Evolutionary conservation across 148 eudicot genomes (phyloP).

Genomic region (Rhododendron kiyosumense): DNA sequence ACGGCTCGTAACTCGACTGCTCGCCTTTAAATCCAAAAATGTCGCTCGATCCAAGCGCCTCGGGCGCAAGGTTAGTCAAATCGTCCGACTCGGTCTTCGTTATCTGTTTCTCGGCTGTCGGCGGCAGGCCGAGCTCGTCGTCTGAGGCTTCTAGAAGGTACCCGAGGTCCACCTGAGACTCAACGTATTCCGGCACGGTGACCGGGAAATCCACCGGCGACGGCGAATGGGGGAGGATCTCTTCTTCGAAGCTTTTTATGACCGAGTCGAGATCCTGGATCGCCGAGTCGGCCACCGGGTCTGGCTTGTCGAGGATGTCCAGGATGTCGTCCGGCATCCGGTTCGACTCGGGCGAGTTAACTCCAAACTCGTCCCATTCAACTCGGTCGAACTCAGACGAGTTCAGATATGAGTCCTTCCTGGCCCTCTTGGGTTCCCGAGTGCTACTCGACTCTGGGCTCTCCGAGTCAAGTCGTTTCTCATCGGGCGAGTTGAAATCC

Average conservation of each 20-base stretch:
- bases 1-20: slow-evolving; percentile 14
- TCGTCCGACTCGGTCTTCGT: neutral
- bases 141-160: slow-evolving; percentile 46
- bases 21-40: slow-evolving; percentile 13
- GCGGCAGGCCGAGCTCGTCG: slow-evolving; percentile 48
- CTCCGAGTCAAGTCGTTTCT: neutral
- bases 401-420: neutral
- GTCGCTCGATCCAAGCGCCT: neutral
- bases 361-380: neutral
- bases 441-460: neutral
- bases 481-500: neutral
- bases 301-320: slow-evolving; percentile 30
- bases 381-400: neutral
- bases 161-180: slow-evolving; percentile 26
- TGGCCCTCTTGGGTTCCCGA: neutral
- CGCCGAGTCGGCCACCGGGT: slow-evolving; percentile 12
- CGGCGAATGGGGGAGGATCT: slow-evolving; percentile 16
- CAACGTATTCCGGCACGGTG: neutral
- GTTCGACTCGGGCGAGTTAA: neutral
- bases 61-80: neutral
- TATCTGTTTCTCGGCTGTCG: slow-evolving; percentile 4
- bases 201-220: neutral
- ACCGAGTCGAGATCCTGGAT: slow-evolving; percentile 35
- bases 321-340: slow-evolving; percentile 14
- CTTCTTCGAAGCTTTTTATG: slow-evolving; percentile 36